Conservation (phyloP, 805 yeast genomes). For the Metschnikowia borealis region DNA sequence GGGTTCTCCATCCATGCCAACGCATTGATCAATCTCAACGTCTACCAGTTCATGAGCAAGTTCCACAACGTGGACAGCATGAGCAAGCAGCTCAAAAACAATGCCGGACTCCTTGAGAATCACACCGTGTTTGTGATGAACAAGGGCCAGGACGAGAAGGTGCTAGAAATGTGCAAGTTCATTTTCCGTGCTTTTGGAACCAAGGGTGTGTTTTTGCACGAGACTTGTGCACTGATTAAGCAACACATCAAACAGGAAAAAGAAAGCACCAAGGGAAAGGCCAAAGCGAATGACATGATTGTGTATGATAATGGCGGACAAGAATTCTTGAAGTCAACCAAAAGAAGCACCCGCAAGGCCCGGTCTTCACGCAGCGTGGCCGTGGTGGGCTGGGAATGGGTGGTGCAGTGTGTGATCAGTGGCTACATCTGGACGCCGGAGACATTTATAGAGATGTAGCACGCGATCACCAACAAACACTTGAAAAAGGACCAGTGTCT, state of each 20-base stretch:
- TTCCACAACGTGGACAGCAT: conserved; percentile 29
- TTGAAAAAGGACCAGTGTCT: background rate
- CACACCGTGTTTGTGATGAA: conserved; percentile 34
- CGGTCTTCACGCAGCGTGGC: conserved; percentile 12
- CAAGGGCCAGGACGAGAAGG: conserved; percentile 26
- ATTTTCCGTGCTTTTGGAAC: conserved; percentile 47
- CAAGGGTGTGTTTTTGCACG: conserved; percentile 16
- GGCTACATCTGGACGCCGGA: conserved; percentile 29
- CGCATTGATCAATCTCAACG: conserved; percentile 46
- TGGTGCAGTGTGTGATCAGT: conserved; percentile 56
- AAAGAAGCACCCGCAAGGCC: background rate
- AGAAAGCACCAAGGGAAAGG: too few relatives aligned
- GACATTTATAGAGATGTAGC: conserved; percentile 6
- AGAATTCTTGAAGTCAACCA: conserved; percentile 6
- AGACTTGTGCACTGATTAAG: background rate
- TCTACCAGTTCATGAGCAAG: conserved; percentile 40
- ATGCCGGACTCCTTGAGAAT: conserved; percentile 30
- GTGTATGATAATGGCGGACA: conserved; percentile 27
- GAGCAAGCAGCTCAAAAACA: conserved; percentile 40
- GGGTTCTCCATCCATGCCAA: conserved; percentile 56
- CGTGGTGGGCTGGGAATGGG: conserved; percentile 61
- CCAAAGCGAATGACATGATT: conserved; percentile 10
- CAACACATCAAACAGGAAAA: background rate
- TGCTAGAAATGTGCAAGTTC: conserved; percentile 37
- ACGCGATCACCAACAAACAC: background rate